Conservation (phyloP, 768 basidiomycete species). For the Boletus bicolor region DNA sequence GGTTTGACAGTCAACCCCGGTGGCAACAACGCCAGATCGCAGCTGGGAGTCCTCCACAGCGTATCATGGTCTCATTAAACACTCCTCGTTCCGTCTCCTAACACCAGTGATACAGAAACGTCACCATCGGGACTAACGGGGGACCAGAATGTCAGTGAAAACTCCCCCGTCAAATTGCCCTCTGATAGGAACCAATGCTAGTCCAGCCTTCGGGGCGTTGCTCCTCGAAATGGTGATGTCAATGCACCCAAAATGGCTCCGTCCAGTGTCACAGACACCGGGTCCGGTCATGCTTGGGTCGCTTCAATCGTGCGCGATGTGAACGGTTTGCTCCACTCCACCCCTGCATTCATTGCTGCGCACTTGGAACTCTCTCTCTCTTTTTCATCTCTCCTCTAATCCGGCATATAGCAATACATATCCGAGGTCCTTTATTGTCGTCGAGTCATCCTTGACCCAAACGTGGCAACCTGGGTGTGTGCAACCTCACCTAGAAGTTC, state of each 20-base stretch:
- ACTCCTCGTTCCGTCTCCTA: background rate
- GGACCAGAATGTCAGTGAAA: too few relatives aligned
- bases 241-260: background rate
- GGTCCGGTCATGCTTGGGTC: background rate
- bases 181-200: background rate
- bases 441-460: conserved; percentile 6
- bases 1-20: background rate
- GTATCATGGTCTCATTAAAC: background rate
- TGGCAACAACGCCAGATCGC: background rate
- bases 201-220: background rate
- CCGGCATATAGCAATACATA: conserved; percentile 2
- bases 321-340: conserved; percentile 10
- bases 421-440: conserved; percentile 18
- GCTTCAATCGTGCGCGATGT: background rate
- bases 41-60: background rate
- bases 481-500: conserved; percentile 8
- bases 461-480: conserved; percentile 9
- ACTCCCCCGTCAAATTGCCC: background rate
- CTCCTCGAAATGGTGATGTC: conserved; percentile 7
- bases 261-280: background rate
- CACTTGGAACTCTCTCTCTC: background rate
- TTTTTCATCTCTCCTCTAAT: conserved; percentile 4
- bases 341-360: conserved; percentile 8
- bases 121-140: background rate
- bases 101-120: background rate